Base-by-base conservation (phyloP, 148 eudicot genomes). In the Arbutus unedo region DNA sequence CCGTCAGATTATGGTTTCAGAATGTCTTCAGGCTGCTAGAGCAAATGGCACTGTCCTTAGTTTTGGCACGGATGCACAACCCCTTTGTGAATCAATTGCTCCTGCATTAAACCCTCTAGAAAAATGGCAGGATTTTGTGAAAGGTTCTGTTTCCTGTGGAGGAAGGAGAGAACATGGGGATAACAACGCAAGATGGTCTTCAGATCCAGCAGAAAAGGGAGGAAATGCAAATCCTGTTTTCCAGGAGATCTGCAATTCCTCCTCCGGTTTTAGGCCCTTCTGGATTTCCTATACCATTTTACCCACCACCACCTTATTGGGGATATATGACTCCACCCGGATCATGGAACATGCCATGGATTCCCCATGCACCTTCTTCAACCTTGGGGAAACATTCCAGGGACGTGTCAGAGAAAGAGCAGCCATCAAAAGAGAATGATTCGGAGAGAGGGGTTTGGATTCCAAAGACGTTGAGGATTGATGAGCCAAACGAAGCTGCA, bases 371-470 rank as follows among this genome's bases (percentile, higher is more conserved):
- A n/a, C 66, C 85, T 64, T 15, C 79, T 11, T 77, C 82, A n/a
- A 50, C 85, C 9, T 80, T 91, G 48, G 92, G 96, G 57, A 94
- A 94, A 83, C 98, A 89, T 66, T 84, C 88, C 45, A 87, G 92
- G 85, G 97, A 93, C n/a, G 91, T 62, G 4, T 50, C 70, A 8
- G 85, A 78, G 11, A 81, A 80, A 15, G 90, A 85, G 41, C 70
- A 85, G 16, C 8, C 43, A 8, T 41, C 48, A 6, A 18, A 80
- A 13, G 89, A 83, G 9, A 73, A 59, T 5, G 68, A 77, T 70
- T 16, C 75, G 1, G 68, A 62, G 41, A 74, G 83, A 9, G 21
- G 86, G 59, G 79, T 93, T 55, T 81, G 84, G 56, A 75, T 81
- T 54, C 93, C 91, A 0, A 91, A 87, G 86, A 89, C 85, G 25